Evolutionary conservation across 2,329 filamentous ascomycete genomes (phyloP).

Genomic region (Pleomassaria siparia): DNA sequence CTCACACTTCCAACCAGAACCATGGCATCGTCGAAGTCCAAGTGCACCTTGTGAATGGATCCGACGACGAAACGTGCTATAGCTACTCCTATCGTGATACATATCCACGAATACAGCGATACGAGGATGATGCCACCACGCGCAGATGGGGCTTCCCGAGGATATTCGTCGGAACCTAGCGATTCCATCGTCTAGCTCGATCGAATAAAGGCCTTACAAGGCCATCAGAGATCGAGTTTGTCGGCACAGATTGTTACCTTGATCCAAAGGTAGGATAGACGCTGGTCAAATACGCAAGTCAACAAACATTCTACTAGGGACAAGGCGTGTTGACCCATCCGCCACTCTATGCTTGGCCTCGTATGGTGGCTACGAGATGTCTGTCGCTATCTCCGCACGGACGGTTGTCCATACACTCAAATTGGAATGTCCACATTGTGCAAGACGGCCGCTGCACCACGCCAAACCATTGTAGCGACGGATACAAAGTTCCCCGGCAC

Average conservation of each 20-base stretch:
- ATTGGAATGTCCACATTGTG: background rate
- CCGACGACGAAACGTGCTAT: constrained; percentile 16
- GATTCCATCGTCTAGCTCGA: background rate
- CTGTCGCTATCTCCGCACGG: background rate
- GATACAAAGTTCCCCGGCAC: background rate
- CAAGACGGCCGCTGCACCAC: background rate
- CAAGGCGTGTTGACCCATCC: constrained; percentile 3
- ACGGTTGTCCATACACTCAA: background rate
- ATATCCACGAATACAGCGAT: constrained; percentile 21
- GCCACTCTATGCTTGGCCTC: constrained; percentile 3
- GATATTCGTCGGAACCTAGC: constrained; percentile 3
- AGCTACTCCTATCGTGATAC: constrained; percentile 13
- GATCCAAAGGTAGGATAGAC: background rate
- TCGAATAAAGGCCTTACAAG: background rate
- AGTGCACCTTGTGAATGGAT: constrained; percentile 14
- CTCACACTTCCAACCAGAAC: constrained; percentile 16
- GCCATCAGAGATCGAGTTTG: background rate
- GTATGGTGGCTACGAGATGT: background rate
- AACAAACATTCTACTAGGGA: background rate
- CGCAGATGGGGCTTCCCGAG: constrained; percentile 10
- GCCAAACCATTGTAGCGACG: background rate
- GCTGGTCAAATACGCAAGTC: constrained; percentile 1
- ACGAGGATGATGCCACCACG: constrained; percentile 18
- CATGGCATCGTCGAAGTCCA: constrained; percentile 20
- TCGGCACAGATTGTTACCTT: background rate